Evolutionary conservation across 2,329 filamentous ascomycete species (phyloP).

Genomic region (Alternaria arbusti): DNA sequence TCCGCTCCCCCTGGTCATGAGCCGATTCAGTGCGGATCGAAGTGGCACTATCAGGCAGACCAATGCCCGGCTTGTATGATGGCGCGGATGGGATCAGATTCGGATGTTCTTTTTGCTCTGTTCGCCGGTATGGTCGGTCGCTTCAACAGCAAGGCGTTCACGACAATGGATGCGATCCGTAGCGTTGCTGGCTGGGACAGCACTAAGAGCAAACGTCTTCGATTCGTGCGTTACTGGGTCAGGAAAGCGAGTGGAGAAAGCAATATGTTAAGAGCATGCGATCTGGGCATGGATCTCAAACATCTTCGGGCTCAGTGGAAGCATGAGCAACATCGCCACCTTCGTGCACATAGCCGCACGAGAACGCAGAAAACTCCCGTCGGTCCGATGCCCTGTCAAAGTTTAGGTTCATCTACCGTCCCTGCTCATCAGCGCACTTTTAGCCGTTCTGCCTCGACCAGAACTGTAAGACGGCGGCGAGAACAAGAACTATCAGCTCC

Average conservation of each 20-base stretch:
- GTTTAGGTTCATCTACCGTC: background rate
- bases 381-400: background rate
- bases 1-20: constrained; percentile 22
- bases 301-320: constrained; percentile 13
- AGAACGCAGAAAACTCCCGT: background rate
- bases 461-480: background rate
- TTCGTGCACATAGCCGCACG: background rate
- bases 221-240: constrained; percentile 36
- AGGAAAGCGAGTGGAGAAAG: constrained; percentile 14
- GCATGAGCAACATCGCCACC: background rate
- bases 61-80: constrained; percentile 41
- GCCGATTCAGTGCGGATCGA: constrained; percentile 19
- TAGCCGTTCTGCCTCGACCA: background rate
- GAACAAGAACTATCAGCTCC: background rate
- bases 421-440: background rate
- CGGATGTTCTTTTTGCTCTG: constrained; percentile 29
- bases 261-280: constrained; percentile 21
- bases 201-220: constrained; percentile 26
- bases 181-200: constrained; percentile 13
- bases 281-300: constrained; percentile 31
- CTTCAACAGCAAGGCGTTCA: constrained; percentile 4
- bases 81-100: constrained; percentile 35
- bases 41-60: constrained; percentile 32
- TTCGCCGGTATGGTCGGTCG: constrained; percentile 35
- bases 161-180: background rate